Base-by-base conservation (phyloP, 768 basidiomycete species). In the Tylopilus cervinicoccineus region DNA sequence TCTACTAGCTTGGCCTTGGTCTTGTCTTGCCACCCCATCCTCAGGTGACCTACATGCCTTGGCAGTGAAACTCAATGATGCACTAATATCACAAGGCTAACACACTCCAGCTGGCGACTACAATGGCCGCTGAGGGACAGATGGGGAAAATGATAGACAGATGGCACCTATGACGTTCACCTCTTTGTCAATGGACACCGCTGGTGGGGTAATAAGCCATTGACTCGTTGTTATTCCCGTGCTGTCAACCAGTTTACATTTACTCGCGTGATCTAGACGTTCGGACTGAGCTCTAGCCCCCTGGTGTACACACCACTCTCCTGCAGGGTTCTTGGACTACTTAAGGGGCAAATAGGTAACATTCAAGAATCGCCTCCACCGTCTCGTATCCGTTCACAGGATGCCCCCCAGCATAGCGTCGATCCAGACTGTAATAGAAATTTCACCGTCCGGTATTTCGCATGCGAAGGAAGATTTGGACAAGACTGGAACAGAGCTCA, bases 331-430 rank as follows among this genome's bases (percentile, higher is more conserved):
- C n/a, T 20, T 12, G 5, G 5, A 20, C 34, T 20, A 36, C 10
- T 36, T 12, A 36, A 36, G 10, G 19, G 9, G 17, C 19, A 19
- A 36, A 36, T 9, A 20, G 2, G 14, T n/a, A 11, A 24, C 16
- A 12, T 16, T 11, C 27, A 6, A 27, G 20, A 12, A 38, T n/a
- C 22, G 5, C 23, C n/a, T 5, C 24, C 39, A 13, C 26, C 4
- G 17, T 13, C 38, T 26, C 26, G 14, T 23, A 38, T 22, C 16
- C 39, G 23, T 4, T 4, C 19, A 23, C 20, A 28, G 11, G 34
- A 63, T 53, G 56, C 9, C 45, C 13, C 33, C 27, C 4, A 52
- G 48, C 13, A 11, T 14, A 39, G 43, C 44, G 9, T 53, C 53
- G 4, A 45, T 24, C 19, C 47, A 38, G 23, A 38, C 50, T 2